phyloP scores from a whole-genome alignment of 2,329 filamentous ascomycete genomes.

The Anthostomella pinea region DNA sequence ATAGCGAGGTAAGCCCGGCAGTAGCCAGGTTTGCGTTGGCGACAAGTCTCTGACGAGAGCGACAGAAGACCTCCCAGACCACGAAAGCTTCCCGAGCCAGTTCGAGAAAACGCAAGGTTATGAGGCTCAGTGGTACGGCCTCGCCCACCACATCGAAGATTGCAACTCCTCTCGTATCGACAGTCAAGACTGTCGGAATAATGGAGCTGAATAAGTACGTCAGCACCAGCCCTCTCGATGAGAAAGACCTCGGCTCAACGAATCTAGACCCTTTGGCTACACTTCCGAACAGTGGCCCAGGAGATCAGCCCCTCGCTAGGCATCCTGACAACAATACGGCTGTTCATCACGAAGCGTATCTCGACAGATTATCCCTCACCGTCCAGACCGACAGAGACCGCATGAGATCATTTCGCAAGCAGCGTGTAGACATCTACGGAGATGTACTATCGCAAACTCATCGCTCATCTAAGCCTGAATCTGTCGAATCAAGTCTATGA shows the following conservation, averaged over 20 bases:
- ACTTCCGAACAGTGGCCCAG: conserved; percentile 31
- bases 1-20: conserved; percentile 19
- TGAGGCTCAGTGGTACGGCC: conserved; percentile 7
- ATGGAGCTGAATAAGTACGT: conserved; percentile 26
- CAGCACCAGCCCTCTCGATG: not conserved
- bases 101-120: conserved; percentile 12
- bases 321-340: not conserved
- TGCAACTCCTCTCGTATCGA: conserved; percentile 13
- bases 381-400: too few species aligned
- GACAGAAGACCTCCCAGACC: conserved; percentile 14
- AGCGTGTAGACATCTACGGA: too few species aligned
- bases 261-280: conserved; percentile 30
- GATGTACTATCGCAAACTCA: too few species aligned
- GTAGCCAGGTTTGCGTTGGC: not conserved
- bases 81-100: conserved; percentile 13
- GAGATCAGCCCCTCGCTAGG: conserved; percentile 29
- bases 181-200: conserved; percentile 7
- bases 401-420: too few species aligned
- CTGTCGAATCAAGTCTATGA: too few species aligned
- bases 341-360: not conserved
- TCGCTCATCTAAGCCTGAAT: too few species aligned
- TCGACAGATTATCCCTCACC: too few species aligned
- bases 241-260: conserved; percentile 7
- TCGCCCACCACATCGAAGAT: conserved; percentile 14
- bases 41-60: conserved; percentile 1